Percentiles rank a stretch among this genome's conserved stretches.
phyloP scores from a whole-genome alignment of 768 basidiomycete genomes.

The Leucosporidium creatinivorum region DNA sequence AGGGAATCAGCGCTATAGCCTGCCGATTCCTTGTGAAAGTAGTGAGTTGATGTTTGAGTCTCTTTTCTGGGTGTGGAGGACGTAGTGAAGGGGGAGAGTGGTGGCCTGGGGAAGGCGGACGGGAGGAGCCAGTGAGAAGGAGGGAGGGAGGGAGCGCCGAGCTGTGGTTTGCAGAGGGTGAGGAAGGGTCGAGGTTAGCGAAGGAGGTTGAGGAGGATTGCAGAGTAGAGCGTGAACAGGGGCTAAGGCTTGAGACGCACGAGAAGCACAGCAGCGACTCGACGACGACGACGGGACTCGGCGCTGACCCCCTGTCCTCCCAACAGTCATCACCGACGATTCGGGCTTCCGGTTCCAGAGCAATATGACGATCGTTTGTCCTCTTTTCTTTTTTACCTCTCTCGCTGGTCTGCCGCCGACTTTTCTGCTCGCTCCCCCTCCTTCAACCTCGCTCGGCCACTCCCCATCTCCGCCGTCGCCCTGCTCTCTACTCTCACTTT shows the following conservation, averaged over 20 bases:
- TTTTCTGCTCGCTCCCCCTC: background rate
- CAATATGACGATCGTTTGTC: conserved; percentile 78
- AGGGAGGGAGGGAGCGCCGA: too few species aligned
- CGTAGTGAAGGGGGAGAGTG: too few species aligned
- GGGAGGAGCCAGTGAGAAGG: too few species aligned
- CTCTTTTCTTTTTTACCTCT: background rate
- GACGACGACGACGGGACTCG: too few species aligned
- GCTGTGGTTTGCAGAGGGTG: too few species aligned
- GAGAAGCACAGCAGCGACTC: too few species aligned
- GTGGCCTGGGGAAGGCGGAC: background rate
- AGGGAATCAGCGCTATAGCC: conserved; percentile 43
- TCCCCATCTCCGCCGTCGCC: too few species aligned
- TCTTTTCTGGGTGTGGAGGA: too few species aligned
- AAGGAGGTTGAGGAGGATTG: conserved; percentile 76
- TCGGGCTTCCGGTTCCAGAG: conserved; percentile 73
- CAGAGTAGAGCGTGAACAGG: too few species aligned
- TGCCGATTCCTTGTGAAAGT: too few species aligned
- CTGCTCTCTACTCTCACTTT: background rate
- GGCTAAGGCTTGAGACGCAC: too few species aligned
- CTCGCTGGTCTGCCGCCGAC: background rate
- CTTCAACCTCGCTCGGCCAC: background rate
- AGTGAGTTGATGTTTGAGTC: too few species aligned
- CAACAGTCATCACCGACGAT: conserved; percentile 61
- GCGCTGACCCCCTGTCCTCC: background rate
- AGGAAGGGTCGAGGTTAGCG: conserved; percentile 62